These are phyloP conservation scores for Pascua guehoae DNA, from an alignment of 1,284 basidiomycete genomes.

Conservation along the genomic window DNA sequence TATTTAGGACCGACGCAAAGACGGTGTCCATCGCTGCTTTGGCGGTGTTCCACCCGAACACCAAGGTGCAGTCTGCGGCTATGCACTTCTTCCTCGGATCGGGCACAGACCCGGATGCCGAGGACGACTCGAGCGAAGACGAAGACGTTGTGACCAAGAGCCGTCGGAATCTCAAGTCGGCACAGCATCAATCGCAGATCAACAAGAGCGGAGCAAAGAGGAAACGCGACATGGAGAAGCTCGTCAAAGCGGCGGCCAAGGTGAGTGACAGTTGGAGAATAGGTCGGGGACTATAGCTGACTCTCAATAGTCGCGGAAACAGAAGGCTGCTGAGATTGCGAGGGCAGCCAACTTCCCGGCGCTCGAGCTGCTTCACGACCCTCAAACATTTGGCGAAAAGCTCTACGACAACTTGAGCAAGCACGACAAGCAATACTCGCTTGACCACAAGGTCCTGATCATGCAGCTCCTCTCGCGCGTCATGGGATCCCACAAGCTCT, in stretches of 20 bases:
- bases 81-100: slow-evolving; percentile 95
- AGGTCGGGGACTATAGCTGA: neutral
- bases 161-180: slow-evolving; percentile 60
- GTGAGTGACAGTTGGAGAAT: slow-evolving; percentile 44
- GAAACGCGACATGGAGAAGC: slow-evolving; percentile 57
- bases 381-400: slow-evolving; percentile 93
- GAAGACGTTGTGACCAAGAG: slow-evolving; percentile 57
- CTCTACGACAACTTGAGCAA: slow-evolving; percentile 81
- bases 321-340: slow-evolving; percentile 50
- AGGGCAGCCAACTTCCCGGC: slow-evolving; percentile 78
- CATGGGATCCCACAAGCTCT: slow-evolving; percentile 89
- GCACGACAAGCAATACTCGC: slow-evolving; percentile 86
- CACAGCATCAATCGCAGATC: slow-evolving; percentile 78
- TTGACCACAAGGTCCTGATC: slow-evolving; percentile 95
- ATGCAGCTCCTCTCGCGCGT: slow-evolving; percentile 98
- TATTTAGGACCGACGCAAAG: slow-evolving; percentile 77
- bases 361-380: slow-evolving; percentile 88
- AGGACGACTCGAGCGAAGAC: slow-evolving; percentile 68
- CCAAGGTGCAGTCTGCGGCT: slow-evolving; percentile 92
- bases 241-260: slow-evolving; percentile 62
- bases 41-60: slow-evolving; percentile 88
- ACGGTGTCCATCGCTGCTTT: slow-evolving; percentile 88
- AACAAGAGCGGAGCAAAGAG: slow-evolving; percentile 88
- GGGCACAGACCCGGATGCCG: slow-evolving; percentile 65
- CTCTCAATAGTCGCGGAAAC: slow-evolving; percentile 56